Conservation (phyloP, 352 stramenopile genomes). For the Saprolegnia diclina region DNA sequence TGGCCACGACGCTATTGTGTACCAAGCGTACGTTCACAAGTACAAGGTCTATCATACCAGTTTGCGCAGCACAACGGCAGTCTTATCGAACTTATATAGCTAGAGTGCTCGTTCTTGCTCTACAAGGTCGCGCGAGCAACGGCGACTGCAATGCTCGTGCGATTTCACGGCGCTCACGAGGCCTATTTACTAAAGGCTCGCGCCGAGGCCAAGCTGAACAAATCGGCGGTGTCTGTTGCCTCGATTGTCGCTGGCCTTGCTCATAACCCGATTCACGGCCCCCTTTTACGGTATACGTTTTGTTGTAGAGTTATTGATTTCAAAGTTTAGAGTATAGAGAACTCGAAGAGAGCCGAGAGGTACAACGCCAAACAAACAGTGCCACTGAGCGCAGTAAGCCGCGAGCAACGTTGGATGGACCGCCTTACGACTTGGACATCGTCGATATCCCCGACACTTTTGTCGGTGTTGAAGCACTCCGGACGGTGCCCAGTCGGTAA, state of each 20-base stretch:
- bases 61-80: neutral
- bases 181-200: constrained; percentile 16
- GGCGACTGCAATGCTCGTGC: constrained; percentile 8
- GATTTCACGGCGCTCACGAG: constrained; percentile 13
- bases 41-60: neutral
- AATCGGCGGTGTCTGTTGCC: constrained; percentile 4
- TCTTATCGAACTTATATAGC: neutral
- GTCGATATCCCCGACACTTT: constrained; percentile 20
- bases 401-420: neutral
- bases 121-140: constrained; percentile 15
- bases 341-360: neutral
- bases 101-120: constrained; percentile 19
- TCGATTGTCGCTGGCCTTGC: constrained; percentile 16
- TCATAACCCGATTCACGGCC: neutral
- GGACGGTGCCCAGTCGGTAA: constrained; percentile 17
- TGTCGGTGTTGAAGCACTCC: neutral
- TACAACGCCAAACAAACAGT: neutral
- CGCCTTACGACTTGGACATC: neutral
- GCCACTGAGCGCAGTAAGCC: neutral
- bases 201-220: constrained; percentile 22
- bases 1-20: constrained; percentile 21
- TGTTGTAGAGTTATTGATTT: neutral
- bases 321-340: neutral
- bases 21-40: constrained; percentile 28
- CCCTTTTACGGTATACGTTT: constrained; percentile 15